phyloP scores from a whole-genome alignment of 164 flowering plant genomes.

The Liquidambar formosana region DNA sequence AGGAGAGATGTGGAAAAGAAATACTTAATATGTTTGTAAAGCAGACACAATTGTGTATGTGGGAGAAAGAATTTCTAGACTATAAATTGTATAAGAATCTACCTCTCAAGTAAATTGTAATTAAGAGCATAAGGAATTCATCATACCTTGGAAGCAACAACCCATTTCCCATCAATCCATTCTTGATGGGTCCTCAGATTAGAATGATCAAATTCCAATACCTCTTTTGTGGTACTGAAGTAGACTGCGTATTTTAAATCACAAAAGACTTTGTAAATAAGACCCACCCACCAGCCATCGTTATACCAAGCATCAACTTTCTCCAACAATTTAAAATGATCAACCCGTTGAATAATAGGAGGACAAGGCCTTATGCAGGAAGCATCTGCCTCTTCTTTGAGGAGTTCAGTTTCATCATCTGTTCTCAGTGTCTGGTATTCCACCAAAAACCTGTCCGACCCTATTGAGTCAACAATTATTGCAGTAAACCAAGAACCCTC shows the following conservation, averaged over 20 bases:
- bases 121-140: slow-evolving; percentile 3
- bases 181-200: slow-evolving; percentile 39
- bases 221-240: slow-evolving; percentile 26
- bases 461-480: slow-evolving; percentile 9
- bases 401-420: slow-evolving; percentile 25
- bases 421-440: slow-evolving; percentile 31
- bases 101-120: not conserved
- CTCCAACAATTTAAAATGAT: slow-evolving; percentile 14
- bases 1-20: too few relatives aligned
- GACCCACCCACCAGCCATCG: slow-evolving; percentile 55
- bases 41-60: not conserved
- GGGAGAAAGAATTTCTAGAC: not conserved
- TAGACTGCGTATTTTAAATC: slow-evolving; percentile 22
- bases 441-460: slow-evolving; percentile 28
- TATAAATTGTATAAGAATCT: not conserved
- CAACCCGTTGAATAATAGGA: slow-evolving; percentile 13
- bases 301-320: slow-evolving; percentile 45
- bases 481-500: slow-evolving; percentile 41
- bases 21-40: not conserved
- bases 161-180: slow-evolving; percentile 43
- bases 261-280: slow-evolving; percentile 23
- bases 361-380: slow-evolving; percentile 32
- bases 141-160: slow-evolving; percentile 24
- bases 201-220: slow-evolving; percentile 23
- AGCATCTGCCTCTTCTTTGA: slow-evolving; percentile 27